These are phyloP conservation scores for Pythium phragmiticola DNA, from an alignment of 352 stramenopile genomes.

Conservation along the genomic window DNA sequence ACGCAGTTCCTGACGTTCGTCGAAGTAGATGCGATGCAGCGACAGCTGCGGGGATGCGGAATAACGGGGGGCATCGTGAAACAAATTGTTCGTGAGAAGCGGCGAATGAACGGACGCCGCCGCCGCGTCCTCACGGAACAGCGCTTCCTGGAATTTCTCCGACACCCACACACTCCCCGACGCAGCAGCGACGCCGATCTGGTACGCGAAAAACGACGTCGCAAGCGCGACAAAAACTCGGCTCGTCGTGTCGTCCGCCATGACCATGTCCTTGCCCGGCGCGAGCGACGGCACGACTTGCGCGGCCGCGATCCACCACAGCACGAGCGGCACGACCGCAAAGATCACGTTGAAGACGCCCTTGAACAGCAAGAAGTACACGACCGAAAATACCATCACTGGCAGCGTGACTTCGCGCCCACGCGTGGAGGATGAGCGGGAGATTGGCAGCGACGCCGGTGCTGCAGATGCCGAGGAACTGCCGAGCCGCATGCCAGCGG, in stretches of 20 bases:
- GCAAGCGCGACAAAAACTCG: constrained; percentile 47
- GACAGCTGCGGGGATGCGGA: not conserved
- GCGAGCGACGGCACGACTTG: constrained; percentile 38
- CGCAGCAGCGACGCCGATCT: constrained; percentile 48
- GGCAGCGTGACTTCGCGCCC: constrained; percentile 50
- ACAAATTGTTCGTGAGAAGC: constrained; percentile 15
- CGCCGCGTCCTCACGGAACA: constrained; percentile 40
- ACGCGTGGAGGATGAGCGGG: constrained; percentile 10
- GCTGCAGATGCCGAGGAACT: not conserved
- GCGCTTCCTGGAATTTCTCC: constrained; percentile 36
- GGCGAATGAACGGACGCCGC: constrained; percentile 11
- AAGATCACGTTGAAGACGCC: constrained; percentile 61
- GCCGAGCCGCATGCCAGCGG: not conserved
- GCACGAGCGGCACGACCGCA: constrained; percentile 38
- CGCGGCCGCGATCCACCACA: constrained; percentile 44
- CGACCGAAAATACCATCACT: constrained; percentile 61
- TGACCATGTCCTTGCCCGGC: constrained; percentile 2
- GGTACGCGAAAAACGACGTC: constrained; percentile 62
- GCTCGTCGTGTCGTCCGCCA: constrained; percentile 15
- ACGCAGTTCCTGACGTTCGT: constrained; percentile 1
- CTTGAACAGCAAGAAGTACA: constrained; percentile 77
- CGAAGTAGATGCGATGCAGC: not conserved
- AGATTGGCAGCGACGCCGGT: not conserved
- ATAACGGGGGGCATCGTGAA: constrained; percentile 5
- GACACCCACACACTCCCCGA: constrained; percentile 45